Evolutionary conservation across 179 eudicot genomes (phyloP), one percentile per base, ranked within the genome.

Genomic region (Beta lomatogona): DNA sequence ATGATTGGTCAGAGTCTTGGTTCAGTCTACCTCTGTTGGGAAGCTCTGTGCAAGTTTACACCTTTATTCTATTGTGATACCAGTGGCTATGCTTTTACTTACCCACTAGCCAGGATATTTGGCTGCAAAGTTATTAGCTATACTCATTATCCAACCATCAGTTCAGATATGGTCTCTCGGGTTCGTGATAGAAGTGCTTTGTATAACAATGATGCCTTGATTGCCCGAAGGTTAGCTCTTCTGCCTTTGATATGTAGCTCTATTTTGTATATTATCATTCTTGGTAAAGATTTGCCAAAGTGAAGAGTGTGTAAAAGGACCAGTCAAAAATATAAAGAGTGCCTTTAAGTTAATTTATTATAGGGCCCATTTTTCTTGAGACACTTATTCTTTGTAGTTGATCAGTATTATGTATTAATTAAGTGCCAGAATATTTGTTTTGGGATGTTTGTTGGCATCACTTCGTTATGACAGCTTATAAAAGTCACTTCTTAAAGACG

Each of bases 1-100:
- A 92, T 92, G 98, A 94, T 96, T 82, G 93, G 98, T 75, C 98
- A 94, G 83, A 92, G 99, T 86, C 86, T 96, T 75, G 99, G 99
- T 73, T 96, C 99, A n/a, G 92, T 94, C 46, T 94, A 87, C 85
- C 96, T 96, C 55, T 84, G 92, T 36, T 96, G 93, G 93, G 98
- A 96, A 88, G 99, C 98, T 84, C 86, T 96, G 66, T 87, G 90
- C 90, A 88, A 91, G 71, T 88, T 90, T 76, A 92, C 95, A 28
- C 99, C 99, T 73, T 53, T 72, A 0, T 93, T 91, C 85, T 96
- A 89, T 86, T 85, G 92, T 67, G 98, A 96, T 85, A 94, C 97
- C 28, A 96, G 98, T 86, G 99, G 99, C 72, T 89, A 96, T 92
- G 99, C 99, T 70, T 96, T 96, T 80, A 90, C 97, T 8, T 93